Conservation (phyloP, 805 yeast species). For the Soucietia sequanensis region DNA sequence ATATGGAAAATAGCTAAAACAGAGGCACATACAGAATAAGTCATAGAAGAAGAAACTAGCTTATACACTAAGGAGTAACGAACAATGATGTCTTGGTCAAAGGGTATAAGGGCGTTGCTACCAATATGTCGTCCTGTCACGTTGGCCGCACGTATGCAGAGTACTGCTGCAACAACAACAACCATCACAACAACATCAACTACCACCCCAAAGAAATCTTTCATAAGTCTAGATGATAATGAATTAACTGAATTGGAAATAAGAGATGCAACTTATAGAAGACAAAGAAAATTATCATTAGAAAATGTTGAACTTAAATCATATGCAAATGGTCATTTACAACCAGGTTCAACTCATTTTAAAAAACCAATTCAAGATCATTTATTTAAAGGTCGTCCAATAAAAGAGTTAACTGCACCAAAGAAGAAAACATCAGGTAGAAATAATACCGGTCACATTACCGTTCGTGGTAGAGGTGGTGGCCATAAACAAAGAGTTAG, state of each 20-base stretch:
- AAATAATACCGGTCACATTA: conserved; percentile 82
- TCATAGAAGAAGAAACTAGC: too few species aligned
- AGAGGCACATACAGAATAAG: too few species aligned
- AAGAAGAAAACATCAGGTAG: conserved; percentile 80
- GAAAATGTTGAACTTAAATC: conserved; percentile 70
- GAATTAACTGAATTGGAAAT: conserved; percentile 72
- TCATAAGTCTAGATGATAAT: conserved; percentile 14
- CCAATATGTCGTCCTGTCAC: too few species aligned
- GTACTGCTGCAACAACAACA: conserved; percentile 7
- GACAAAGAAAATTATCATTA: conserved; percentile 71
- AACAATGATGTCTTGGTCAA: too few species aligned
- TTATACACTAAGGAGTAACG: too few species aligned
- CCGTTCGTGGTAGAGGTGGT: conserved; percentile 95
- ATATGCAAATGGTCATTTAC: conserved; percentile 65
- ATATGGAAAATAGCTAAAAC: too few species aligned
- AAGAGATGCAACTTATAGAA: conserved; percentile 69
- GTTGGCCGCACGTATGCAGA: conserved; percentile 13
- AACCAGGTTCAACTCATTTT: conserved; percentile 89
- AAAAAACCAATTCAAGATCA: conserved; percentile 84
- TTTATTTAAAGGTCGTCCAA: conserved; percentile 82
- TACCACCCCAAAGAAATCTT: not conserved
- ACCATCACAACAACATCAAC: not conserved
- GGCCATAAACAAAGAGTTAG: conserved; percentile 90
- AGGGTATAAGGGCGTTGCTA: too few species aligned
- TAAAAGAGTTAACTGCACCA: conserved; percentile 70